A percentile compares a stretch with the other conserved stretches of the same genome.
Evolutionary conservation across 2,329 filamentous ascomycete genomes (phyloP).

Genomic region (Paraphoma chrysanthemicola): DNA sequence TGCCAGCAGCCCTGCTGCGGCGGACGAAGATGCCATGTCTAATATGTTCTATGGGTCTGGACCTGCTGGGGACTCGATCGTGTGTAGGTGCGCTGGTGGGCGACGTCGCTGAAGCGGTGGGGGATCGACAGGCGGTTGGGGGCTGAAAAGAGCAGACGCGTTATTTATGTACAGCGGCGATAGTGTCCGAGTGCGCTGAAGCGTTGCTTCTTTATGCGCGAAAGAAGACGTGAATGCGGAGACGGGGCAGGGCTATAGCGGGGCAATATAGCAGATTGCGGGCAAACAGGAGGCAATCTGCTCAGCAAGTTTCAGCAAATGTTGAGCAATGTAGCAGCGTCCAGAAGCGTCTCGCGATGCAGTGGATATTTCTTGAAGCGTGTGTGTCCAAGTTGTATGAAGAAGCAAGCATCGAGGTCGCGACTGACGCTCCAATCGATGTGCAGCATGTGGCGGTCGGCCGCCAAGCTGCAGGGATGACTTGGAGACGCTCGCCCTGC

Average conservation of each 20-base stretch:
- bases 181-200: no score
- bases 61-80: not conserved
- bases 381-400: conserved; percentile 19
- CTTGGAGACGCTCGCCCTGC: conserved; percentile 20
- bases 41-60: conserved; percentile 1
- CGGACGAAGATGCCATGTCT: conserved; percentile 50
- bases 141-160: not conserved
- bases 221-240: conserved; percentile 12
- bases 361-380: conserved; percentile 8
- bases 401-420: conserved; percentile 33
- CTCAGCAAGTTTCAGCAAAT: not conserved
- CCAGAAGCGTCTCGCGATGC: conserved; percentile 11
- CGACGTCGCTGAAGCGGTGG: not conserved
- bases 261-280: conserved; percentile 30
- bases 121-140: not conserved
- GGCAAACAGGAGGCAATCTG: conserved; percentile 2
- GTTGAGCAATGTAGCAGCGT: conserved; percentile 2
- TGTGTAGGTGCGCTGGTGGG: conserved; percentile 1
- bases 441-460: conserved; percentile 32
- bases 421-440: conserved; percentile 28
- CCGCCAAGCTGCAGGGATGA: conserved; percentile 30
- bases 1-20: conserved; percentile 75
- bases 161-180: no score
- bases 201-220: not conserved
- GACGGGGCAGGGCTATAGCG: conserved; percentile 18